phyloP scores from a whole-genome alignment of 352 stramenopile species.

The Globisporangium orthogonon region DNA sequence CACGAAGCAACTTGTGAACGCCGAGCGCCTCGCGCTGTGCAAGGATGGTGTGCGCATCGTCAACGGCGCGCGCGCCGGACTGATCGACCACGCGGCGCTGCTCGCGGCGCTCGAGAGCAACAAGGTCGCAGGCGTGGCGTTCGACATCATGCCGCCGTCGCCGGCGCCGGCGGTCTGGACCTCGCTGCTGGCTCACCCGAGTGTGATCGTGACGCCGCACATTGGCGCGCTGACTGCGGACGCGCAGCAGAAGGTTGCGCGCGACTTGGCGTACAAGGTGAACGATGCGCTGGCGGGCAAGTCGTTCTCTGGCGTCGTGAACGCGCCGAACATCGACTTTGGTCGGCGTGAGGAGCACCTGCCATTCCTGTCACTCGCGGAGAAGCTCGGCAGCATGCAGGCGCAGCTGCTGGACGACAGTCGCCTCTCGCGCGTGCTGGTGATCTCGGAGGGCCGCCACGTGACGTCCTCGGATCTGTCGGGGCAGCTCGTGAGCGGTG shows the following conservation, averaged over 20 bases:
- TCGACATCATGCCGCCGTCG: slow-evolving; percentile 63
- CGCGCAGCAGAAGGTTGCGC: slow-evolving; percentile 91
- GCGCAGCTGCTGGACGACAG: slow-evolving; percentile 77
- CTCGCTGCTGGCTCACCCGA: slow-evolving; percentile 83
- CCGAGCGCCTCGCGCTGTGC: slow-evolving; percentile 72
- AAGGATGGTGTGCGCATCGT: slow-evolving; percentile 91
- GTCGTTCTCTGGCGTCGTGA: slow-evolving; percentile 92
- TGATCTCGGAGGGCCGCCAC: slow-evolving; percentile 72
- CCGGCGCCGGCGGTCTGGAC: slow-evolving; percentile 45
- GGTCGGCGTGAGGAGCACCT: slow-evolving; percentile 65
- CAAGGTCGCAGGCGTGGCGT: slow-evolving; percentile 72
- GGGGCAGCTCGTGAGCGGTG: slow-evolving; percentile 79
- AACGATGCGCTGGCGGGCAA: slow-evolving; percentile 89
- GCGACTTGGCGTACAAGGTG: slow-evolving; percentile 89
- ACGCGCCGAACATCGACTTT: slow-evolving; percentile 93
- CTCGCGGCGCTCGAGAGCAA: slow-evolving; percentile 77
- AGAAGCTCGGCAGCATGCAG: slow-evolving; percentile 89
- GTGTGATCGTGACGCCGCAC: slow-evolving; percentile 92
- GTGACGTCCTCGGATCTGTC: slow-evolving; percentile 80
- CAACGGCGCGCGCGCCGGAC: slow-evolving; percentile 91
- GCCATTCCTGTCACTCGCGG: slow-evolving; percentile 84
- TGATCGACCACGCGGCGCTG: slow-evolving; percentile 92
- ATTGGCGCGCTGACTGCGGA: slow-evolving; percentile 93
- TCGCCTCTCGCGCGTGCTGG: slow-evolving; percentile 58
- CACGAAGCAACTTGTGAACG: slow-evolving; percentile 89